phyloP scores from a whole-genome alignment of 2,329 filamentous ascomycete genomes.

The Aspergillus sp. region DNA sequence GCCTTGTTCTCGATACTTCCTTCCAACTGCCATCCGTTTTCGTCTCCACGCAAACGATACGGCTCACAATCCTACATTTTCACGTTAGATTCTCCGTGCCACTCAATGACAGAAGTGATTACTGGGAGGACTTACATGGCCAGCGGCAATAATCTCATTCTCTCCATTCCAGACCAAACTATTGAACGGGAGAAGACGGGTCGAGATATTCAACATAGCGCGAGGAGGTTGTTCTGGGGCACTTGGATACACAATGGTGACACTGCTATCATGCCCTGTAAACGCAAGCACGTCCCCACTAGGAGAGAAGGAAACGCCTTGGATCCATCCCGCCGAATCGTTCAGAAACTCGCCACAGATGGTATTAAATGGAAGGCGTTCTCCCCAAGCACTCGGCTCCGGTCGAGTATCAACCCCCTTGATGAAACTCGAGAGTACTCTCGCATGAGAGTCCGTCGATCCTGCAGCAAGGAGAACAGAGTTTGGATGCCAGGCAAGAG shows the following conservation, averaged over 20 bases:
- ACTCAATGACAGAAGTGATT: not conserved
- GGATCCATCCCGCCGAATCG: slow-evolving; percentile 95
- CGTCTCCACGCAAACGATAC: slow-evolving; percentile 79
- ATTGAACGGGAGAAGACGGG: slow-evolving; percentile 88
- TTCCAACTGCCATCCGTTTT: slow-evolving; percentile 77
- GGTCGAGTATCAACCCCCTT: slow-evolving; percentile 89
- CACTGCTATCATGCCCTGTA: slow-evolving; percentile 89
- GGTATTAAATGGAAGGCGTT: slow-evolving; percentile 95
- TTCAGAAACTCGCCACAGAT: slow-evolving; percentile 96
- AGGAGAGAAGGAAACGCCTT: slow-evolving; percentile 89
- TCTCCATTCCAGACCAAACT: slow-evolving; percentile 91
- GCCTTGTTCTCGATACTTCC: slow-evolving; percentile 78
- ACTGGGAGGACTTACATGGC: slow-evolving; percentile 60
- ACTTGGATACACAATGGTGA: slow-evolving; percentile 93
- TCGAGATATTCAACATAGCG: slow-evolving; percentile 87
- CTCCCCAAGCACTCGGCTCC: slow-evolving; percentile 87
- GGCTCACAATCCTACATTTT: slow-evolving; percentile 67
- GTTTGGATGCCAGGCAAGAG: slow-evolving; percentile 95
- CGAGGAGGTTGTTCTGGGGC: slow-evolving; percentile 86
- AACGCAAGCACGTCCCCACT: slow-evolving; percentile 92
- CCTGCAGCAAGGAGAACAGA: slow-evolving; percentile 91
- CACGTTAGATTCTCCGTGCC: slow-evolving; percentile 3
- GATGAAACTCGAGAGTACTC: slow-evolving; percentile 93
- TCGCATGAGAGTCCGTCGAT: slow-evolving; percentile 93
- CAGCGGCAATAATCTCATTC: slow-evolving; percentile 90